Evolutionary conservation across 2,329 filamentous ascomycete species (phyloP).

Genomic region (Anthostomella pinea): DNA sequence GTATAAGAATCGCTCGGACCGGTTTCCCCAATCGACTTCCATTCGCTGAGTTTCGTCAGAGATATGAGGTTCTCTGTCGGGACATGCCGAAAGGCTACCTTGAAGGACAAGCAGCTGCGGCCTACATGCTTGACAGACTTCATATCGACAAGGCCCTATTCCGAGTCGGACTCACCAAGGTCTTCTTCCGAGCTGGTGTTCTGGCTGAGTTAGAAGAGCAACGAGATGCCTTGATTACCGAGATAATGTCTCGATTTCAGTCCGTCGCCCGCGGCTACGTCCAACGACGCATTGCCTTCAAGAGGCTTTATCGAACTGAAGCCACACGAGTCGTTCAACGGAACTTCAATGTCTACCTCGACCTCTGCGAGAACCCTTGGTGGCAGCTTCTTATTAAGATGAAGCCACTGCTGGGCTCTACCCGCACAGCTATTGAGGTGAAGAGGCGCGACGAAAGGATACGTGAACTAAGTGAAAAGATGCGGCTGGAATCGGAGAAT

Average conservation of each 20-base stretch:
- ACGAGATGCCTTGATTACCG: conserved; percentile 84
- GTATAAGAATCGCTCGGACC: conserved; percentile 93
- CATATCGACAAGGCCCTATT: conserved; percentile 82
- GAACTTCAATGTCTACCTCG: conserved; percentile 89
- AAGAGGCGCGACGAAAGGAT: conserved; percentile 96
- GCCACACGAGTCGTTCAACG: conserved; percentile 91
- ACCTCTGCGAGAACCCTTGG: conserved; percentile 91
- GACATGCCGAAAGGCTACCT: conserved; percentile 87
- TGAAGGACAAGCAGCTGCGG: conserved; percentile 82
- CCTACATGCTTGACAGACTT: conserved; percentile 85
- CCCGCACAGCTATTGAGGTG: conserved; percentile 86
- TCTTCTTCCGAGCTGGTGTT: conserved; percentile 96
- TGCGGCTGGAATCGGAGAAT: conserved; percentile 71
- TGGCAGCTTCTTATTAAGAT: conserved; percentile 94
- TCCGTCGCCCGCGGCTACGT: conserved; percentile 87
- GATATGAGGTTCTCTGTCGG: conserved; percentile 90
- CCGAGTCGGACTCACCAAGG: conserved; percentile 91
- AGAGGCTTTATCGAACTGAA: conserved; percentile 90
- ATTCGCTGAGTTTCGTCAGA: conserved; percentile 90
- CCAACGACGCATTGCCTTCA: conserved; percentile 83
- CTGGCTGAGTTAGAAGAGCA: conserved; percentile 96
- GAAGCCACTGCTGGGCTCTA: conserved; percentile 90
- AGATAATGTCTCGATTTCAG: conserved; percentile 93
- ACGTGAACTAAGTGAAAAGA: conserved; percentile 77
- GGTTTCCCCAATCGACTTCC: conserved; percentile 92